Evolutionary conservation across 371 early-diverging fungal species (phyloP).

Genomic region (Choanephora cucurbitarum): DNA sequence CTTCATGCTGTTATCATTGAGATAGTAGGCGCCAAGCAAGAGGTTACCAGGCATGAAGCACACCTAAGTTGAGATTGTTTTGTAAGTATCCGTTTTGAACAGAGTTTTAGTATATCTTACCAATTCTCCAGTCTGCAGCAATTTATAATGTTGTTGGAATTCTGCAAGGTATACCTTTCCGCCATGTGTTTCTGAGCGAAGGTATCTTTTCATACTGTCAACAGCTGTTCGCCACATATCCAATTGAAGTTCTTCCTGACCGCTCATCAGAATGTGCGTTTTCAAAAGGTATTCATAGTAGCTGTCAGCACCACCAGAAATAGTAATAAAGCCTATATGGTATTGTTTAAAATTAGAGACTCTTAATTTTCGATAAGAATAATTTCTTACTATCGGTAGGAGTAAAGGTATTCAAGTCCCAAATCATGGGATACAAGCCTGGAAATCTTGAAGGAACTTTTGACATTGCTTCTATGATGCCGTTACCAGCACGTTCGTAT

Average conservation of each 20-base stretch:
- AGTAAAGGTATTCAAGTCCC: slow-evolving; percentile 32
- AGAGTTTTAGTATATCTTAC: too few species aligned
- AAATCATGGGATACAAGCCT: slow-evolving; percentile 75
- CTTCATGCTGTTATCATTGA: slow-evolving; percentile 24
- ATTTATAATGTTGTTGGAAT: slow-evolving; percentile 29
- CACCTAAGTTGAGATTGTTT: slow-evolving; percentile 21
- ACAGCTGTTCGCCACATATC: slow-evolving; percentile 48
- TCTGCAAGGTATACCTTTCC: slow-evolving; percentile 42
- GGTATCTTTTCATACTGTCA: slow-evolving; percentile 45
- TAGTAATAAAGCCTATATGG: slow-evolving; percentile 45
- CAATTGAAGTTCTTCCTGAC: slow-evolving; percentile 45
- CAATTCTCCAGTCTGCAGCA: slow-evolving; percentile 42
- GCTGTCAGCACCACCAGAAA: slow-evolving; percentile 76
- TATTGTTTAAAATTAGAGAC: too few species aligned
- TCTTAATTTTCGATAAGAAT: too few species aligned
- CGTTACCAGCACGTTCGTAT: slow-evolving; percentile 69
- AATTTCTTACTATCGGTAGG: slow-evolving; percentile 58
- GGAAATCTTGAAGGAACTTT: slow-evolving; percentile 53
- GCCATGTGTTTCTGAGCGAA: slow-evolving; percentile 39
- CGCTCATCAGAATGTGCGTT: slow-evolving; percentile 61
- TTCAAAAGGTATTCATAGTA: slow-evolving; percentile 88
- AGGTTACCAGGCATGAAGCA: slow-evolving; percentile 53
- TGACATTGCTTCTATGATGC: slow-evolving; percentile 60
- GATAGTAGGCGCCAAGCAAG: slow-evolving; percentile 39
- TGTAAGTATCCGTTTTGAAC: too few species aligned